Percentiles rank a stretch among this genome's conserved stretches.
Conservation (phyloP, 495 filamentous ascomycete genomes). For the Cladorrhinum samala region DNA sequence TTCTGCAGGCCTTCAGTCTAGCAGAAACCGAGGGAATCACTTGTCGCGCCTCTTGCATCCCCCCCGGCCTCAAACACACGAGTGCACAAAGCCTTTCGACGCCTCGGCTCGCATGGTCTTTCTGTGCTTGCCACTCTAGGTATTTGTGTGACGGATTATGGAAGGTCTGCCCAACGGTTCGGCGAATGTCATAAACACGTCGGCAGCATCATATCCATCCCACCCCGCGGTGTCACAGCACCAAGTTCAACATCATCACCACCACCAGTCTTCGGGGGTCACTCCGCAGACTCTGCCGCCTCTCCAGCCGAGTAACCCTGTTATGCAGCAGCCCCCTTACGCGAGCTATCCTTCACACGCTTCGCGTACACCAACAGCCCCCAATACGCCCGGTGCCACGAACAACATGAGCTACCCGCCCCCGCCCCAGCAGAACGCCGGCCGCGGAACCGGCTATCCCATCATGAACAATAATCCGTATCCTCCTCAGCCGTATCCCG, state of each 20-base stretch:
- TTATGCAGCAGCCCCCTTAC: conserved; percentile 52
- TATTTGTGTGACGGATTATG: conserved; percentile 35
- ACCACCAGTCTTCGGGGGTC: conserved; percentile 41
- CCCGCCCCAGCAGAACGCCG: conserved; percentile 49
- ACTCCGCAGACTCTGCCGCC: conserved; percentile 67
- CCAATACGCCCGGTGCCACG: conserved; percentile 55
- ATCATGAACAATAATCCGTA: conserved; percentile 45
- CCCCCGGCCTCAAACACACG: conserved; percentile 2
- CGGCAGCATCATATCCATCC: conserved; percentile 30
- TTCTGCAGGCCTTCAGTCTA: neutral
- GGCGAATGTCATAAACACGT: conserved; percentile 35
- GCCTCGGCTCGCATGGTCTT: conserved; percentile 30
- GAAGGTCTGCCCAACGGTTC: conserved; percentile 30
- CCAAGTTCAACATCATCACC: conserved; percentile 34
- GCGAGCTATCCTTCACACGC: conserved; percentile 60
- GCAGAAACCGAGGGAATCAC: neutral
- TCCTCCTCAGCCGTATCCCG: conserved; percentile 50
- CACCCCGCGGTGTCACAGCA: conserved; percentile 26
- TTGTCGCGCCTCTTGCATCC: conserved; percentile 5
- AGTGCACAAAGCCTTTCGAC: conserved; percentile 21
- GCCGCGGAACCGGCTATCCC: conserved; percentile 43
- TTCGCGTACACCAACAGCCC: conserved; percentile 55
- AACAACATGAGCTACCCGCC: conserved; percentile 56
- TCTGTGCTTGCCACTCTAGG: conserved; percentile 18
- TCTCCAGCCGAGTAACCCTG: conserved; percentile 57